Evolutionary conservation across 1,139 yeast genomes (phyloP), one percentile per base, ranked within the genome.

Genomic region (Lizanozyma gosingica): DNA sequence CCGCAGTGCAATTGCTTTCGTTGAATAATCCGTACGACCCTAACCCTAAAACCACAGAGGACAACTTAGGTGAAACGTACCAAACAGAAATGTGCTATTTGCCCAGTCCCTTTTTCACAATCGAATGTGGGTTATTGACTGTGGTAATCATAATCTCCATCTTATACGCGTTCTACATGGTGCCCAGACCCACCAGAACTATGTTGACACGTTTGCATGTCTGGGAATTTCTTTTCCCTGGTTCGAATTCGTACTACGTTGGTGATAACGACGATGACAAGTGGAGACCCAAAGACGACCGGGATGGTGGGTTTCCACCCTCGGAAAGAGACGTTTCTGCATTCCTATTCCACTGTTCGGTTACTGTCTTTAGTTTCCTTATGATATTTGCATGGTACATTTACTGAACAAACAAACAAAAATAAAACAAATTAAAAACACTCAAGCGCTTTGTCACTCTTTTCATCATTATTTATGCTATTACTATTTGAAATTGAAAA

Each of bases 1-100:
- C 98, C 0, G 97, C 96, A 0, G 73, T 88, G 39, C 97, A 92
- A 55, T 60, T 92, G 34, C 60, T 92, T 11, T 80, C 95, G 0
- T 65, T 92, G 37, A 62, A 73, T 56, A 78, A 81, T 45, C 76
- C 80, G 2, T 54, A 54, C 27, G 47, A 47, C 14, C 40, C 29
- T 22, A 22, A 52, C 27, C 47, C 45, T 14, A 38, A 41, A 18
- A 38, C 40, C 3, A 36, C 37, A 15, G 33, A 37, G 16, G 14
- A 14, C 14, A 15, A 45, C 46, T 11, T 55, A 54, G n/a, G 33
- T 39, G 3, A 39, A 2, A 63, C 72, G 1, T 63, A 61, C 47
- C 60, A 65, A 36, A 78, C 90, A 0, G 59, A 70, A 34, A 70
- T 82, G 55, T 88, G 96, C 53, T 77, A 76, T 48, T 60, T 86